Evolutionary conservation across 139 green algal species (phyloP), one percentile per base, ranked within the genome.

Genomic region (Chlamydomonas eustigma): DNA sequence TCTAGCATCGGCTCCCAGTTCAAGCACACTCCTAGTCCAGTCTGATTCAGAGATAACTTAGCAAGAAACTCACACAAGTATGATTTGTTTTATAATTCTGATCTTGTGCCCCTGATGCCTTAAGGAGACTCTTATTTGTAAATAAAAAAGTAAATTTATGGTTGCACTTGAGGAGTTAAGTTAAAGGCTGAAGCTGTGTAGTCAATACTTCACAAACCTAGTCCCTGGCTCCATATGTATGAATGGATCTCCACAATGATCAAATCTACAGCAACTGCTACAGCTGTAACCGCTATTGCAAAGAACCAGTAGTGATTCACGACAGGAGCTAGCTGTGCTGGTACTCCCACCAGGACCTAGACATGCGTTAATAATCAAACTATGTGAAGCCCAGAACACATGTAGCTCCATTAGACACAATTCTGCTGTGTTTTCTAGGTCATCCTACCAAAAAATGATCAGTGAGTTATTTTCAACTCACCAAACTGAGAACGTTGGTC

Each of bases 1-100:
- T 39, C 64, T 12, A 39, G 44, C 33, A 34, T 72, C 24, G 64
- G 33, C 31, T 28, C 31, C 64, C 64, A 72, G 64, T 72, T 72
- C 58, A 30, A 69, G 22, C 24, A n/a, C n/a, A n/a, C n/a, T n/a
- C n/a, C n/a, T n/a, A n/a, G n/a, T n/a, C n/a, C n/a, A n/a, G n/a
- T n/a, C n/a, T n/a, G n/a, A n/a, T n/a, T n/a, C n/a, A n/a, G n/a
- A n/a, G n/a, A n/a, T n/a, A n/a, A n/a, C n/a, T n/a, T n/a, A n/a
- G n/a, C n/a, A n/a, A n/a, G n/a, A n/a, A n/a, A n/a, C n/a, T n/a
- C n/a, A n/a, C n/a, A n/a, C n/a, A n/a, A n/a, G n/a, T n/a, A n/a
- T n/a, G n/a, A n/a, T n/a, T n/a, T n/a, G n/a, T n/a, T n/a, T n/a
- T n/a, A n/a, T n/a, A n/a, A n/a, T n/a, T n/a, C n/a, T n/a, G n/a